phyloP scores from a whole-genome alignment of 768 basidiomycete species.

The Leccinum olivaceopallidum region DNA sequence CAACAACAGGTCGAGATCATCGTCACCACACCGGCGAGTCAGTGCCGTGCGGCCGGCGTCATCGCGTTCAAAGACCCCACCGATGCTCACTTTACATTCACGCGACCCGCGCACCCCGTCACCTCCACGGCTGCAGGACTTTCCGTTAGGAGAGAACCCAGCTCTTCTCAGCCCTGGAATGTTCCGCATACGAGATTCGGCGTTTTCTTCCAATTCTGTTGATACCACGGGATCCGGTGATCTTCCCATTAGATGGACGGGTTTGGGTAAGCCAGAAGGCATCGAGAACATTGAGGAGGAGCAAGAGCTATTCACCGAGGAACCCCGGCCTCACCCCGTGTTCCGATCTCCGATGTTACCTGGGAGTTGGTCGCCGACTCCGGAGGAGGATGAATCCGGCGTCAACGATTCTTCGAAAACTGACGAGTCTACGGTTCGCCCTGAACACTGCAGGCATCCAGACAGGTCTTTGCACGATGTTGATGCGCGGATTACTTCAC shows the following conservation, averaged over 20 bases:
- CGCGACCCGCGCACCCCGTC: constrained; percentile 28
- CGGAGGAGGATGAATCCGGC: constrained; percentile 50
- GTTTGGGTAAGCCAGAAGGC: constrained; percentile 40
- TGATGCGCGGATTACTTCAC: constrained; percentile 50
- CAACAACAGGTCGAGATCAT: constrained; percentile 22
- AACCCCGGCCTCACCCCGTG: constrained; percentile 21
- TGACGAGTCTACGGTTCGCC: constrained; percentile 28
- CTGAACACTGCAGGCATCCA: constrained; percentile 29
- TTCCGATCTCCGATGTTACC: constrained; percentile 44
- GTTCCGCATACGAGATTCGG: constrained; percentile 62
- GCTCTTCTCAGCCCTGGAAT: constrained; percentile 54
- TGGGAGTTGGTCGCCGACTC: constrained; percentile 55
- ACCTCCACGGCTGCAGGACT: constrained; percentile 23
- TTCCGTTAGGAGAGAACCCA: constrained; percentile 26
- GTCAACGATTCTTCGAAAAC: constrained; percentile 25
- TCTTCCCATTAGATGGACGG: constrained; percentile 65
- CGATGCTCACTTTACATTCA: constrained; percentile 34
- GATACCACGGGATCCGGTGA: constrained; percentile 47
- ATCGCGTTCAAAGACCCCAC: constrained; percentile 42
- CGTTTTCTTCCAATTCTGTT: constrained; percentile 49
- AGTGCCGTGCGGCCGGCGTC: constrained; percentile 36
- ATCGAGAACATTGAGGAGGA: constrained; percentile 39
- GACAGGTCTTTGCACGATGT: constrained; percentile 49
- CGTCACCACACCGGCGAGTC: constrained; percentile 25
- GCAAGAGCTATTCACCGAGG: constrained; percentile 30